Conservation (phyloP, 192 early-diverging fungal genomes). For the Spinellus fusiger region DNA sequence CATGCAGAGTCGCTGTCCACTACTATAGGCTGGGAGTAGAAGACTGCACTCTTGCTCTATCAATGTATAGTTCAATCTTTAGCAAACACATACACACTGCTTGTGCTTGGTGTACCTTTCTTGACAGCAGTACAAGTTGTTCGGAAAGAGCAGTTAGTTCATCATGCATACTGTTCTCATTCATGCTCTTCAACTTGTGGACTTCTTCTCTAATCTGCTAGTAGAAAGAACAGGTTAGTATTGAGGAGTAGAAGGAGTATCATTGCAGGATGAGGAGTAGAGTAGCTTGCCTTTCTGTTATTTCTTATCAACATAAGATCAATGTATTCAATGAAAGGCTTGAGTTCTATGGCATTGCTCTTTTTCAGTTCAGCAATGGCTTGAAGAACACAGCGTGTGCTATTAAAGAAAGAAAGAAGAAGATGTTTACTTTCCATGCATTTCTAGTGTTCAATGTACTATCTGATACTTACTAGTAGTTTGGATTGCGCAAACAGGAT, state of each 20-base stretch:
- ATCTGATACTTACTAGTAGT: slow-evolving; percentile 37
- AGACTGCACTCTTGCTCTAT: background rate
- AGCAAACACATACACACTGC: background rate
- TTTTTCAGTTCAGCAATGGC: slow-evolving; percentile 12
- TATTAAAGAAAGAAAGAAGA: background rate
- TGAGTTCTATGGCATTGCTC: slow-evolving; percentile 7
- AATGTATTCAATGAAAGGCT: slow-evolving; percentile 33
- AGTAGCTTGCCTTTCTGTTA: background rate
- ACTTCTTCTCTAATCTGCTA: no score
- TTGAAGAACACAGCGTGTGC: slow-evolving; percentile 29
- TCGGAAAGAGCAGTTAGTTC: background rate
- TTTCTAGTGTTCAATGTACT: background rate
- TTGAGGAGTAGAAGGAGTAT: no score
- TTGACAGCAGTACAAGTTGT: background rate
- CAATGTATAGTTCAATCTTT: background rate
- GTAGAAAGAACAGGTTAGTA: background rate
- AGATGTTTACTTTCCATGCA: background rate
- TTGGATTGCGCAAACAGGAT: slow-evolving; percentile 51
- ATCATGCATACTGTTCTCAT: background rate
- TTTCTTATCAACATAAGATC: slow-evolving; percentile 17
- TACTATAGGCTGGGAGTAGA: background rate
- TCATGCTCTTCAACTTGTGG: background rate
- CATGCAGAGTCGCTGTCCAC: slow-evolving; percentile 5
- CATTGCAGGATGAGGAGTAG: background rate
- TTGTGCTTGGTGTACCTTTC: background rate